phyloP scores from a whole-genome alignment of 306 rosid genomes.

The Cajanus cajan region DNA sequence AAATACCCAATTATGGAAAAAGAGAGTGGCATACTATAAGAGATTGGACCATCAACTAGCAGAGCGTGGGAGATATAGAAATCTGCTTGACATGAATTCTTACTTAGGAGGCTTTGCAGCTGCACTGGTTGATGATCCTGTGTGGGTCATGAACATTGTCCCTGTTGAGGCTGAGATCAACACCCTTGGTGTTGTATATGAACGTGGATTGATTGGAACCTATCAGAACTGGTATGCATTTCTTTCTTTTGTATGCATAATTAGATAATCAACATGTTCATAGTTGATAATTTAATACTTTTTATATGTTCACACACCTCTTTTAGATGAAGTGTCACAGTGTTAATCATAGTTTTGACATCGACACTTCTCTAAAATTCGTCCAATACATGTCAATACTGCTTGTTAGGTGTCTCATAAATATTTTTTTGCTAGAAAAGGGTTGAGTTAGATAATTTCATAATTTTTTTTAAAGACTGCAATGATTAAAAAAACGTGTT shows the following conservation, averaged over 20 bases:
- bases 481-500: too few species aligned
- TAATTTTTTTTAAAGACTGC: too few species aligned
- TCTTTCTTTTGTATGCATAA: neutral
- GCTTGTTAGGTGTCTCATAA: too few species aligned
- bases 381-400: too few species aligned
- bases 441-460: too few species aligned
- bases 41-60: constrained; percentile 60
- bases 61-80: constrained; percentile 72
- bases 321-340: neutral
- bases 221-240: constrained; percentile 78
- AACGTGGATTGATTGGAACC: constrained; percentile 91
- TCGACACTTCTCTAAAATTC: neutral
- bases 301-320: neutral
- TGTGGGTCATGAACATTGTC: constrained; percentile 90
- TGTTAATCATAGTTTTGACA: neutral
- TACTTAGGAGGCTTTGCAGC: constrained; percentile 92
- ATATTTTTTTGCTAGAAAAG: too few species aligned
- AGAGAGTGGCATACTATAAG: constrained; percentile 72
- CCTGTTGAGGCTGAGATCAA: constrained; percentile 77
- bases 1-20: constrained; percentile 63
- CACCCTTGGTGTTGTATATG: constrained; percentile 83
- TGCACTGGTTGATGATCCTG: constrained; percentile 67
- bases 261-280: neutral
- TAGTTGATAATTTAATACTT: neutral
- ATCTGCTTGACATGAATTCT: constrained; percentile 88